Evolutionary conservation across 257 asterid species (phyloP).

Genomic region (Scutellaria barbata): DNA sequence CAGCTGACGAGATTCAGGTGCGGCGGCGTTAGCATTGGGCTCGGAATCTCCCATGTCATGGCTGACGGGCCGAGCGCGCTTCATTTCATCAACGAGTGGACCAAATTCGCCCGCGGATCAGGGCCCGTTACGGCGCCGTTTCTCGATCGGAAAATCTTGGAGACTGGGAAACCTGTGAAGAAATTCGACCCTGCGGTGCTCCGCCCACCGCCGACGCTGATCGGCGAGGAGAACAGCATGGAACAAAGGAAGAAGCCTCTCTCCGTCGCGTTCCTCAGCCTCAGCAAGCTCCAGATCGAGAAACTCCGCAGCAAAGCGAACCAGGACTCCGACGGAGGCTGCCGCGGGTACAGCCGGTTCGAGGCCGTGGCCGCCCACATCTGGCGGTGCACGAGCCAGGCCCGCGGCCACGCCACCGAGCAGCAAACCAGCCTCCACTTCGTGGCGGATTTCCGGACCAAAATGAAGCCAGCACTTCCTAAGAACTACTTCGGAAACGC

Average conservation of each 20-base stretch:
- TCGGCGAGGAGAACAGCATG: slow-evolving; percentile 44
- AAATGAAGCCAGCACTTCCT: slow-evolving; percentile 65
- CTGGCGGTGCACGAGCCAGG: slow-evolving; percentile 76
- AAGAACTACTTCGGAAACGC: slow-evolving; percentile 78
- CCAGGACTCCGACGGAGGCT: slow-evolving; percentile 28
- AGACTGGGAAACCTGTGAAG: slow-evolving; percentile 10
- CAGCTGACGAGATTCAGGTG: slow-evolving; percentile 57
- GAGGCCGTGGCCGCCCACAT: slow-evolving; percentile 79
- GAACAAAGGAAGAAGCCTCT: slow-evolving; percentile 54
- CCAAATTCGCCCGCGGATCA: slow-evolving; percentile 44
- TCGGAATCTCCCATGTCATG: slow-evolving; percentile 55
- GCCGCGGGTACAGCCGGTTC: slow-evolving; percentile 57
- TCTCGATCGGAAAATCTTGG: slow-evolving; percentile 43
- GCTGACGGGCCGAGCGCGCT: slow-evolving; percentile 63
- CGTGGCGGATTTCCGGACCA: slow-evolving; percentile 67
- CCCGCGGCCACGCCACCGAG: slow-evolving; percentile 58
- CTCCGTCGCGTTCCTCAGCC: slow-evolving; percentile 40
- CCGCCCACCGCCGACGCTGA: slow-evolving; percentile 51
- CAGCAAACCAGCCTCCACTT: slow-evolving; percentile 64
- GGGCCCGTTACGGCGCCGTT: slow-evolving; percentile 38
- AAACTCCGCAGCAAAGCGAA: slow-evolving; percentile 52
- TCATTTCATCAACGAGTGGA: slow-evolving; percentile 54
- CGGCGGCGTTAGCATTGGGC: slow-evolving; percentile 58
- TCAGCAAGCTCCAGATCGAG: slow-evolving; percentile 47
- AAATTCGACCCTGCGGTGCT: slow-evolving; percentile 51